A percentile compares a stretch with the other conserved stretches of the same genome.
Conservation (phyloP, 2,329 filamentous ascomycete genomes). For the Calonectria crousiana region DNA sequence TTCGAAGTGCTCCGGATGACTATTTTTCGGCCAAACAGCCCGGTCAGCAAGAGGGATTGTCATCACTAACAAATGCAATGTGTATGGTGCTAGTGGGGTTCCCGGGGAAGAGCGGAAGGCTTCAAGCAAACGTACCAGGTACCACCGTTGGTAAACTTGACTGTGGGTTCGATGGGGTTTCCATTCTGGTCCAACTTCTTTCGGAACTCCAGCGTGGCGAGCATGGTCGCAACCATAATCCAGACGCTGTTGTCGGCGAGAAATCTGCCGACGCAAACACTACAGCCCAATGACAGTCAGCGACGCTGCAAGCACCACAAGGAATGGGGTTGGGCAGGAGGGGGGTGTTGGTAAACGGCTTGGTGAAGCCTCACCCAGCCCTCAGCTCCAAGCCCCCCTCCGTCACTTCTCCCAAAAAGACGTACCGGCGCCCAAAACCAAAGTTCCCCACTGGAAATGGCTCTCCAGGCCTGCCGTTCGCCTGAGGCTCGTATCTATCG, state of each 20-base stretch:
- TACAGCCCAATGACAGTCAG: conserved; percentile 17
- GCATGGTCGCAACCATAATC: conserved; percentile 52
- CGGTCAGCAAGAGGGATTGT: conserved; percentile 8
- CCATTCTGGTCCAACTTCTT: conserved; percentile 42
- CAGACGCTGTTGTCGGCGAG: conserved; percentile 52
- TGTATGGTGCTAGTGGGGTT: conserved; percentile 11
- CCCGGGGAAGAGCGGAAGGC: not conserved
- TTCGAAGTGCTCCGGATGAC: conserved; percentile 49
- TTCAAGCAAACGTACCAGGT: conserved; percentile 45
- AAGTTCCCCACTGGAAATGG: conserved; percentile 55
- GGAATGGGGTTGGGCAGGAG: not conserved
- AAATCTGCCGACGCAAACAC: conserved; percentile 49
- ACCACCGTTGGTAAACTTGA: conserved; percentile 48
- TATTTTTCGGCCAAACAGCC: conserved; percentile 23
- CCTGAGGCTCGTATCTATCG: conserved; percentile 53
- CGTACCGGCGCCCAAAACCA: conserved; percentile 49
- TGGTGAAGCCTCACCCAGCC: not conserved
- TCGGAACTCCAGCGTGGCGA: conserved; percentile 45
- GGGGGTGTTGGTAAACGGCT: not conserved
- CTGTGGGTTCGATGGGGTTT: conserved; percentile 43
- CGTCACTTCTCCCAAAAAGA: not conserved
- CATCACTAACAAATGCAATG: not conserved
- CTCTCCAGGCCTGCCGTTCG: conserved; percentile 52
- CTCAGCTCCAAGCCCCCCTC: not conserved
- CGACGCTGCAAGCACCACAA: conserved; percentile 5